A percentile compares a stretch with the other conserved stretches of the same genome.
These are phyloP conservation scores for Nannochloris sp. DNA, from an alignment of 139 green algal genomes.

Conservation along the genomic window DNA sequence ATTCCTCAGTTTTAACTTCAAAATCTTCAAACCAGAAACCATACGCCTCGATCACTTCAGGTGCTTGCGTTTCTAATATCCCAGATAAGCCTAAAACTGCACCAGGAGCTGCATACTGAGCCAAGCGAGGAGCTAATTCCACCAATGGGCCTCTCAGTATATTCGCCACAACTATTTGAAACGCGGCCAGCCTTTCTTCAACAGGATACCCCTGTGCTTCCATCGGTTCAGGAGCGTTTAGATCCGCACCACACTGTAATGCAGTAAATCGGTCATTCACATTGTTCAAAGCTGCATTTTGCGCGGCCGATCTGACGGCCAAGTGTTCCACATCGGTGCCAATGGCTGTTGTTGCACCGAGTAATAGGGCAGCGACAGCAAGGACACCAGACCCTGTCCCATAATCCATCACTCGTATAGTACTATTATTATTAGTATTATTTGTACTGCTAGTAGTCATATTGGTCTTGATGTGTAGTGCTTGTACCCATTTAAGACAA, in stretches of 20 bases:
- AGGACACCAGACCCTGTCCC: conserved; percentile 76
- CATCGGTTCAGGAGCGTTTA: conserved; percentile 27
- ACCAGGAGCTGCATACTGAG: conserved; percentile 27
- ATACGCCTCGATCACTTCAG: conserved; percentile 16
- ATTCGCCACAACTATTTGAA: conserved; percentile 51
- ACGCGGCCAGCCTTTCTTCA: not conserved
- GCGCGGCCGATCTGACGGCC: conserved; percentile 41
- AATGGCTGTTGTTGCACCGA: conserved; percentile 51
- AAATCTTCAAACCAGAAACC: conserved; percentile 17
- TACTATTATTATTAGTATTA: not conserved
- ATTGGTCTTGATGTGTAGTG: not conserved
- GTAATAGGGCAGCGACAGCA: conserved; percentile 55
- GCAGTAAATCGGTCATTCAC: conserved; percentile 10
- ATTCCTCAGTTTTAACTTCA: conserved; percentile 2
- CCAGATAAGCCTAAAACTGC: conserved; percentile 55
- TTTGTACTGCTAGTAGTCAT: not conserved
- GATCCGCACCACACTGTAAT: conserved; percentile 24
- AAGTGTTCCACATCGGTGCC: conserved; percentile 69
- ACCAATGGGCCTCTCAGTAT: conserved; percentile 72
- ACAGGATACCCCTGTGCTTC: not conserved
- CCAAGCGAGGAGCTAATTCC: conserved; percentile 44
- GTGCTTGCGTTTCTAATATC: conserved; percentile 48
- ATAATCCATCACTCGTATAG: conserved; percentile 59
- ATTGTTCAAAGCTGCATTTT: conserved; percentile 70
- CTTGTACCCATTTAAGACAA: conserved; percentile 57